Conservation (phyloP, 1,139 yeast genomes). For the Candida glucosophila region DNA sequence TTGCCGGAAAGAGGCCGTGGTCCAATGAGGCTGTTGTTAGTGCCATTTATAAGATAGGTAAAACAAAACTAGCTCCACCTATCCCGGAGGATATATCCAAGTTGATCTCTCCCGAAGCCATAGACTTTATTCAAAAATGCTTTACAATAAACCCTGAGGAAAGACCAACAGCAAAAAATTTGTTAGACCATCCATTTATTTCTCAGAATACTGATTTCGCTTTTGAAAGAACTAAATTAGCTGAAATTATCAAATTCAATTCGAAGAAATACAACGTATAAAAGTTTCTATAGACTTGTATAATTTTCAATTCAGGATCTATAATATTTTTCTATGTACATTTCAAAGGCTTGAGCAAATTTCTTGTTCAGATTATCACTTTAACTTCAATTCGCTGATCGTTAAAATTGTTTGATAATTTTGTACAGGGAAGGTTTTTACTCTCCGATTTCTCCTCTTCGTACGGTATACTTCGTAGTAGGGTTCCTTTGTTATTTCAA, state of each 20-base stretch:
- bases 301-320: not conserved
- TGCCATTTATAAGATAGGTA: conserved; percentile 70
- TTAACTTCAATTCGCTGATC: conserved; percentile 60
- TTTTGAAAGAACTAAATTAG: conserved; percentile 60
- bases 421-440: conserved; percentile 69
- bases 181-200: conserved; percentile 60
- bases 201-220: conserved; percentile 37
- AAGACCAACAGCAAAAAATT: conserved; percentile 78
- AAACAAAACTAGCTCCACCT: conserved; percentile 80
- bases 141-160: conserved; percentile 73
- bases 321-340: conserved; percentile 1
- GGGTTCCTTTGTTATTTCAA: conserved; percentile 83
- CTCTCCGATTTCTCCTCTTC: conserved; percentile 79
- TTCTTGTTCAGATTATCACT: conserved; percentile 8
- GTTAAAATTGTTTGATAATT: conserved; percentile 76
- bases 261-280: conserved; percentile 13
- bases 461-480: conserved; percentile 49
- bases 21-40: conserved; percentile 71
- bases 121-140: conserved; percentile 65
- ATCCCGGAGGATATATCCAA: conserved; percentile 79
- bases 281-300: not conserved
- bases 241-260: conserved; percentile 31
- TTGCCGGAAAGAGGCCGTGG: conserved; percentile 82
- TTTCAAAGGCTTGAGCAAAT: conserved; percentile 1
- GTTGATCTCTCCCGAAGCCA: conserved; percentile 54